These are phyloP conservation scores for Zygosaccharomyces pseudorouxii DNA, from an alignment of 805 yeast species.

Conservation along the genomic window DNA sequence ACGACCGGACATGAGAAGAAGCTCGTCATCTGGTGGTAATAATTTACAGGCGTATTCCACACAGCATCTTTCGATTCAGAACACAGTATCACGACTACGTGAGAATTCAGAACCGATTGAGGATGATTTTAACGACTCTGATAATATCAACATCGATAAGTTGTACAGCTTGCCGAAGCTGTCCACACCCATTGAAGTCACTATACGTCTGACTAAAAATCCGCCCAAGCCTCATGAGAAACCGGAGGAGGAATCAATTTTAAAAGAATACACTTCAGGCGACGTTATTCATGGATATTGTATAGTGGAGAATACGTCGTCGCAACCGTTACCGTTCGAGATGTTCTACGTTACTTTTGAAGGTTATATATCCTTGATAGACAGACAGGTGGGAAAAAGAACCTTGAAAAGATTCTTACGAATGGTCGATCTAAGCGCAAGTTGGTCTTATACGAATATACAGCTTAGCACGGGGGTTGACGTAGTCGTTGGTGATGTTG, in stretches of 20 bases:
- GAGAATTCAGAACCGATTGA: slow-evolving; percentile 20
- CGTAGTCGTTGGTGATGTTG: slow-evolving; percentile 42
- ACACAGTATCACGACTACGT: slow-evolving; percentile 1
- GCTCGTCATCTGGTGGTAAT: slow-evolving; percentile 10
- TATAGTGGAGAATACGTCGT: slow-evolving; percentile 44
- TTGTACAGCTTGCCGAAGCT: slow-evolving; percentile 46
- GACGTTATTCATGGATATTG: slow-evolving; percentile 61
- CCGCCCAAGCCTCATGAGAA: slow-evolving; percentile 45
- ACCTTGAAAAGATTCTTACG: slow-evolving; percentile 47
- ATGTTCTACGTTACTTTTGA: slow-evolving; percentile 53
- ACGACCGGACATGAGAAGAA: background rate
- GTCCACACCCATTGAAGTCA: slow-evolving; percentile 44
- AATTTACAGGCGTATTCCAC: slow-evolving; percentile 21
- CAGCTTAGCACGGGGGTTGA: slow-evolving; percentile 51
- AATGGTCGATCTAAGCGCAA: slow-evolving; percentile 58
- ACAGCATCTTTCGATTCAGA: slow-evolving; percentile 14
- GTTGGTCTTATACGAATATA: slow-evolving; percentile 47
- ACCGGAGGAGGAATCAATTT: slow-evolving; percentile 43
- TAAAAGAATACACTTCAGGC: slow-evolving; percentile 61
- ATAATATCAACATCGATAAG: slow-evolving; percentile 48
- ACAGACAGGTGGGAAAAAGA: slow-evolving; percentile 33
- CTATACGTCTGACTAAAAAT: slow-evolving; percentile 48
- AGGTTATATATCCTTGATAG: slow-evolving; percentile 37
- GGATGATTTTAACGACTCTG: slow-evolving; percentile 36
- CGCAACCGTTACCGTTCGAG: slow-evolving; percentile 50